These are phyloP conservation scores for Mucor indicus DNA, from an alignment of 371 early-diverging fungal species.

Conservation along the genomic window DNA sequence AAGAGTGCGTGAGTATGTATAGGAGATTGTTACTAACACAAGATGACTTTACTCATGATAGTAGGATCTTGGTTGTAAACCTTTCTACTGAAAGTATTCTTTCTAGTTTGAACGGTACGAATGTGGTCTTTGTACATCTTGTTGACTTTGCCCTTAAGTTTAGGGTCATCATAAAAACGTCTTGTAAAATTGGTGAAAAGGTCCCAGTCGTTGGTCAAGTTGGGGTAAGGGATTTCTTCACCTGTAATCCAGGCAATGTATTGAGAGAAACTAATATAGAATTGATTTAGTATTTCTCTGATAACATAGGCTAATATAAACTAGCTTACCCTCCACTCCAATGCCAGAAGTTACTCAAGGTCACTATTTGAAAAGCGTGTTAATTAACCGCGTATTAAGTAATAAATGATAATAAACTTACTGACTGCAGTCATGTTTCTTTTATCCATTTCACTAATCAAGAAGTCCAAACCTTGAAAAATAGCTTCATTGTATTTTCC, in stretches of 20 bases:
- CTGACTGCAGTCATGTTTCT: slow-evolving; percentile 52
- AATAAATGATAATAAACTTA: no score
- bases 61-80: slow-evolving; percentile 35
- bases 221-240: slow-evolving; percentile 47
- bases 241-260: slow-evolving; percentile 51
- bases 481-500: slow-evolving; percentile 45
- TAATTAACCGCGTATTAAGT: no score
- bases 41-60: slow-evolving; percentile 32
- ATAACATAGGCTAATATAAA: no score
- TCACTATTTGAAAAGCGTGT: no score
- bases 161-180: slow-evolving; percentile 42
- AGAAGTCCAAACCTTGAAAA: slow-evolving; percentile 40
- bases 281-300: no score
- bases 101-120: slow-evolving; percentile 24
- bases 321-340: slow-evolving; percentile 67
- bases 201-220: slow-evolving; percentile 14
- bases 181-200: slow-evolving; percentile 22
- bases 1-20: no score
- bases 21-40: no score
- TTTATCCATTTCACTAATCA: slow-evolving; percentile 45
- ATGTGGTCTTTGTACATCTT: slow-evolving; percentile 35
- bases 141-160: slow-evolving; percentile 16
- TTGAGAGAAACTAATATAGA: slow-evolving; percentile 46
- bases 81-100: slow-evolving; percentile 37
- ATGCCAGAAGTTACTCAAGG: slow-evolving; percentile 59